Percentiles rank a stretch among this genome's conserved stretches.
Conservation (phyloP, 23 red algal genomes). For the Gracilaria domingensis region DNA sequence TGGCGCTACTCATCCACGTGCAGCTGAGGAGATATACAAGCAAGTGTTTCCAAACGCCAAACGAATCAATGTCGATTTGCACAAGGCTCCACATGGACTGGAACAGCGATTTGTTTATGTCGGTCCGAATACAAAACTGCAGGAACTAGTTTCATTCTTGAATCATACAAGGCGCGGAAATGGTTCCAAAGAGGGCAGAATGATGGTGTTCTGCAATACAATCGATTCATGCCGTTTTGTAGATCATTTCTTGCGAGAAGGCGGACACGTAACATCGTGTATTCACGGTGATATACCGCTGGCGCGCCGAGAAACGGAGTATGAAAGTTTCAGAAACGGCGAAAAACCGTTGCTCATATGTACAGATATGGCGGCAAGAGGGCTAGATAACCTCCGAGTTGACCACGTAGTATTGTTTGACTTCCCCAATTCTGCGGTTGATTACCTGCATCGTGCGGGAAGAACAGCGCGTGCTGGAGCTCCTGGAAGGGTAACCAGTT, state of each 20-base stretch:
- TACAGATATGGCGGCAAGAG: slow-evolving; percentile 91
- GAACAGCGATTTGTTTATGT: slow-evolving; percentile 82
- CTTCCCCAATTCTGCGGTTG: slow-evolving; percentile 83
- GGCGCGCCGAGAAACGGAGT: slow-evolving; percentile 71
- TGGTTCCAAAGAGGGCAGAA: slow-evolving; percentile 33
- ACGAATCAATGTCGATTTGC: slow-evolving; percentile 83
- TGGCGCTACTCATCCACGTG: slow-evolving; percentile 78
- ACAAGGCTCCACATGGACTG: slow-evolving; percentile 68
- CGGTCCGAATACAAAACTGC: slow-evolving; percentile 55
- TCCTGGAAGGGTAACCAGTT: slow-evolving; percentile 75
- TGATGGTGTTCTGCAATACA: slow-evolving; percentile 94
- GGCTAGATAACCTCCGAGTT: slow-evolving; percentile 81
- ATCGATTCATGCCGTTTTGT: slow-evolving; percentile 84
- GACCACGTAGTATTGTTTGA: slow-evolving; percentile 93
- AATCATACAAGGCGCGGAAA: slow-evolving; percentile 16
- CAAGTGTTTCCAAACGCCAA: slow-evolving; percentile 81
- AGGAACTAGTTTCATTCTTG: slow-evolving; percentile 76
- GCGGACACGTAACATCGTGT: slow-evolving; percentile 57
- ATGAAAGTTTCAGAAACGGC: slow-evolving; percentile 63
- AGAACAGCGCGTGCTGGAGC: slow-evolving; percentile 88
- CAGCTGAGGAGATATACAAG: slow-evolving; percentile 64
- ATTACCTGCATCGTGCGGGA: slow-evolving; percentile 94
- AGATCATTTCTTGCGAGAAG: slow-evolving; percentile 89
- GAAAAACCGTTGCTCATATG: slow-evolving; percentile 76
- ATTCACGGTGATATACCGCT: slow-evolving; percentile 89